Evolutionary conservation across 2,329 filamentous ascomycete species (phyloP).

Genomic region (Diaporthe eres): DNA sequence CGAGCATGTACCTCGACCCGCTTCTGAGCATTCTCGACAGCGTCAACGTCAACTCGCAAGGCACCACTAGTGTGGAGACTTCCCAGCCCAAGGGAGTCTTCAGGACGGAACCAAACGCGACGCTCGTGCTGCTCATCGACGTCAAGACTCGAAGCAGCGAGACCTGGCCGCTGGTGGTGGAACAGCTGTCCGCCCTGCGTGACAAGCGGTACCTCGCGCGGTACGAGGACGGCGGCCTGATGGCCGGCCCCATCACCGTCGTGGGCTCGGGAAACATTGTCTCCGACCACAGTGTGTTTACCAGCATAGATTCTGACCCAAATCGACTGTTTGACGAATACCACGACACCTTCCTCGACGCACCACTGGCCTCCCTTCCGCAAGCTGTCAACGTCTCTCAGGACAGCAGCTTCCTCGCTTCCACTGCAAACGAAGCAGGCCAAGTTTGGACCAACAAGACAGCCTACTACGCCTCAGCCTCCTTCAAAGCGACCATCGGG

Average conservation of each 20-base stretch:
- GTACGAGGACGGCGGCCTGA: conserved; percentile 63
- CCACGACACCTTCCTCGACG: conserved; percentile 75
- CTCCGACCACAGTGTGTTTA: neutral
- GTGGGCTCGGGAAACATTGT: conserved; percentile 73
- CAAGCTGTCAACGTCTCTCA: conserved; percentile 39
- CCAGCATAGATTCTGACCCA: neutral
- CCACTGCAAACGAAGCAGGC: neutral
- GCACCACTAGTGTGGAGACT: conserved; percentile 40
- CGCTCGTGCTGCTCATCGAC: conserved; percentile 76
- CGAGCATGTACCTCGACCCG: conserved; percentile 74
- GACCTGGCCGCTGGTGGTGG: conserved; percentile 68
- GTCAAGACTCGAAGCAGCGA: conserved; percentile 71
- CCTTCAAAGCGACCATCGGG: conserved; percentile 59
- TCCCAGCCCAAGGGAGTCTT: conserved; percentile 65
- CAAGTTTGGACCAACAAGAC: conserved; percentile 54
- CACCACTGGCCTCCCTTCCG: conserved; percentile 64
- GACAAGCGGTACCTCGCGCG: conserved; percentile 69
- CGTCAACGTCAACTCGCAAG: conserved; percentile 55
- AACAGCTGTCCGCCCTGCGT: conserved; percentile 71
- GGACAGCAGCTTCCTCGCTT: neutral
- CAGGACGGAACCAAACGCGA: conserved; percentile 62
- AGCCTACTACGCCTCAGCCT: conserved; percentile 76
- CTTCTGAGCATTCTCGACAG: conserved; percentile 69
- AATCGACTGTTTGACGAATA: neutral
- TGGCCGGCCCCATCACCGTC: conserved; percentile 73